Percentiles rank a stretch among this genome's conserved stretches.
Evolutionary conservation across 1,284 basidiomycete species (phyloP).

Genomic region (Singerocomus inundabilis): DNA sequence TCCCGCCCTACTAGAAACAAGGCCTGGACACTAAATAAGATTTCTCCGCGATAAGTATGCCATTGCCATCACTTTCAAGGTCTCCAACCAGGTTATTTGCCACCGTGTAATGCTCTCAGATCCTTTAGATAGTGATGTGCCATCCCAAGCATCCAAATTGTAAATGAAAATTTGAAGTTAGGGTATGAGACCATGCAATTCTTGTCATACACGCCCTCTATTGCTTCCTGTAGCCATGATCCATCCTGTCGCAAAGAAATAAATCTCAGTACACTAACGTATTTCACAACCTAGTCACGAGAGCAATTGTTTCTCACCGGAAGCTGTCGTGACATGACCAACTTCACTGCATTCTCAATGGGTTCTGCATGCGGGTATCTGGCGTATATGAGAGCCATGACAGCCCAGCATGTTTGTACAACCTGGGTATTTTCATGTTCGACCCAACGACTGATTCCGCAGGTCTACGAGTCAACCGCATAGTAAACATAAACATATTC

Average conservation of each 20-base stretch:
- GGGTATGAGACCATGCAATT: constrained; percentile 92
- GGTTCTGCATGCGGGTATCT: constrained; percentile 79
- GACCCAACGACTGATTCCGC: constrained; percentile 80
- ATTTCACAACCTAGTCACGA: neutral
- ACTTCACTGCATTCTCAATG: too few species aligned
- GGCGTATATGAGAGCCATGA: constrained; percentile 90
- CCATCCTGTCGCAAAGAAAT: constrained; percentile 71
- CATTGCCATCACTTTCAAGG: too few species aligned
- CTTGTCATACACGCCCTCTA: constrained; percentile 94
- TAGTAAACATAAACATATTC: neutral
- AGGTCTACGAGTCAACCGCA: constrained; percentile 59
- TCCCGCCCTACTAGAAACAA: too few species aligned
- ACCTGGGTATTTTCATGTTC: too few species aligned
- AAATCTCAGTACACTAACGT: constrained; percentile 9
- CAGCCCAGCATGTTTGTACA: constrained; percentile 92
- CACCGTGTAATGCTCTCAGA: constrained; percentile 28
- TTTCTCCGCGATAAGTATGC: too few species aligned
- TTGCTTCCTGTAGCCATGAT: constrained; percentile 94
- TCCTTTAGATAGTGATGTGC: constrained; percentile 65
- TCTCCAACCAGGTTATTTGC: neutral
- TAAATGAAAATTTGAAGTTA: constrained; percentile 95
- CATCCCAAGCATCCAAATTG: constrained; percentile 87
- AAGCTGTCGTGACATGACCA: too few species aligned
- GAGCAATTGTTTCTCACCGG: constrained; percentile 46
- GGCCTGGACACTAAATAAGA: too few species aligned